Conservation (phyloP, 768 basidiomycete genomes). For the Dendrothele bispora region DNA sequence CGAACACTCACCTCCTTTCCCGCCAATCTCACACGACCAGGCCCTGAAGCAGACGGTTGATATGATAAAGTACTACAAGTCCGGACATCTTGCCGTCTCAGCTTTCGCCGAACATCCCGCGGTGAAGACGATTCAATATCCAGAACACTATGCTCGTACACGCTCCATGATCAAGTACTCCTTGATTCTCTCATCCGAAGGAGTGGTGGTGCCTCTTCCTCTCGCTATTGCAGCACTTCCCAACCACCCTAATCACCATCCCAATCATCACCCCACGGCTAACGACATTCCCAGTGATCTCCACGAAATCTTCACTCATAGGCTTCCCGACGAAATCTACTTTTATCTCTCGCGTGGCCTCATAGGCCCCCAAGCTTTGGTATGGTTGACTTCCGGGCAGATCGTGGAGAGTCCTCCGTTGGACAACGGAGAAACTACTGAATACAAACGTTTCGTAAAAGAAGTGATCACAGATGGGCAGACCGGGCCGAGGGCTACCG, state of each 20-base stretch:
- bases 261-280: slow-evolving; percentile 72
- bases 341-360: slow-evolving; percentile 95
- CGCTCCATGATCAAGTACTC: slow-evolving; percentile 92
- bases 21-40: slow-evolving; percentile 78
- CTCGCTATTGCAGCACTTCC: slow-evolving; percentile 58
- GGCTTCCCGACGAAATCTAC: slow-evolving; percentile 94
- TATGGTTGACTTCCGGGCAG: slow-evolving; percentile 91
- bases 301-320: slow-evolving; percentile 92
- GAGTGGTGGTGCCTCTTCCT: slow-evolving; percentile 76
- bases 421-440: slow-evolving; percentile 92
- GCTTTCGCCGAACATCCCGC: slow-evolving; percentile 79
- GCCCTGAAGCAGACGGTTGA: slow-evolving; percentile 85
- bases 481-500: slow-evolving; percentile 89
- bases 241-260: slow-evolving; percentile 51
- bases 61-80: slow-evolving; percentile 91
- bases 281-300: slow-evolving; percentile 90
- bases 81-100: slow-evolving; percentile 77
- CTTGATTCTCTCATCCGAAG: slow-evolving; percentile 86
- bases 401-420: slow-evolving; percentile 86
- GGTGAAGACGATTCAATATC: slow-evolving; percentile 78
- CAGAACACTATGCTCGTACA: slow-evolving; percentile 85
- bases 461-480: slow-evolving; percentile 95
- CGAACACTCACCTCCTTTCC: slow-evolving; percentile 77
- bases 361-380: slow-evolving; percentile 82
- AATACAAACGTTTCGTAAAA: slow-evolving; percentile 93